Evolutionary conservation across 129 eudicot genomes (phyloP).

Genomic region (Tagetes patula): DNA sequence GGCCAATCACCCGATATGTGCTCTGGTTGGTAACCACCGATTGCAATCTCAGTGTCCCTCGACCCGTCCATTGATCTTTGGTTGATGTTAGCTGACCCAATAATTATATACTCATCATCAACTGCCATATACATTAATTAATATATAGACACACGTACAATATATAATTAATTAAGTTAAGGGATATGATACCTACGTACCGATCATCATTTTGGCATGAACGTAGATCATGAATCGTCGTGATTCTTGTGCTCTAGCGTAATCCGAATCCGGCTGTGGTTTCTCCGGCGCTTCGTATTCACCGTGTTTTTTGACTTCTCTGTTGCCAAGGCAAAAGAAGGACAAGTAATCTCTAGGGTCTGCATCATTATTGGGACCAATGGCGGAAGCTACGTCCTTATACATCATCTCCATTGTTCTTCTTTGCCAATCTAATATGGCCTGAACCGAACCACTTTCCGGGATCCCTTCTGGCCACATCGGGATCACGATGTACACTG

Average conservation of each 20-base stretch:
- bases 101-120: slow-evolving; percentile 88
- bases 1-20: slow-evolving; percentile 42
- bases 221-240: slow-evolving; percentile 95
- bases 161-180: too few relatives aligned
- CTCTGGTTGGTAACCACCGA: slow-evolving; percentile 85
- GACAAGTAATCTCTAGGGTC: slow-evolving; percentile 73
- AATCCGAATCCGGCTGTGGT: slow-evolving; percentile 68
- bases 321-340: slow-evolving; percentile 85
- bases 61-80: slow-evolving; percentile 96
- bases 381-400: slow-evolving; percentile 49
- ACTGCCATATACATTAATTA: slow-evolving; percentile 32
- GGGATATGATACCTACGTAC: slow-evolving; percentile 19
- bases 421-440: slow-evolving; percentile 88
- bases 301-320: slow-evolving; percentile 45
- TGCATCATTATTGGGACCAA: slow-evolving; percentile 31
- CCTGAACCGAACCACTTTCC: slow-evolving; percentile 83
- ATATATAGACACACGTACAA: too few relatives aligned
- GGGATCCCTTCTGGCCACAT: slow-evolving; percentile 99
- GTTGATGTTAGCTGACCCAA: slow-evolving; percentile 96
- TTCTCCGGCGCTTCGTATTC: slow-evolving; percentile 59
- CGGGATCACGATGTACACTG: slow-evolving; percentile 79
- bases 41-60: slow-evolving; percentile 88
- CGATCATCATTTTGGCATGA: slow-evolving; percentile 95
- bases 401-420: slow-evolving; percentile 98
- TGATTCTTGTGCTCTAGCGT: slow-evolving; percentile 63